phyloP scores from a whole-genome alignment of 1,139 yeast genomes.

The Hanseniaspora uvarum region DNA sequence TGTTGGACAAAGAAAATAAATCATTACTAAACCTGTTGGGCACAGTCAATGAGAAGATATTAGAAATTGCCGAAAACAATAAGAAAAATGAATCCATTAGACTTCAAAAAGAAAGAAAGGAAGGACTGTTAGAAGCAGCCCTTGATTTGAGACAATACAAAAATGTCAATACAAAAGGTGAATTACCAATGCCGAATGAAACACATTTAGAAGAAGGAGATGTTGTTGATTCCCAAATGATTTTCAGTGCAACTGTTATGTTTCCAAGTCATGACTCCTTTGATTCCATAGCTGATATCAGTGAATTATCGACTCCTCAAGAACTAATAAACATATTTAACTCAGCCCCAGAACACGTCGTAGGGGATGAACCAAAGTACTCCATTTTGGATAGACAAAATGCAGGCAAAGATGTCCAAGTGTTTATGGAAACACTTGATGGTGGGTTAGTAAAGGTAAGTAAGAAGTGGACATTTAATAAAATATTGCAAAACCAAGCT shows the following conservation, averaged over 20 bases:
- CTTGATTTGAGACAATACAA: conserved; percentile 46
- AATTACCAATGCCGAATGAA: conserved; percentile 25
- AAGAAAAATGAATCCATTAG: conserved; percentile 26
- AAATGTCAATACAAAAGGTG: conserved; percentile 41
- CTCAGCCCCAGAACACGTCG: conserved; percentile 64
- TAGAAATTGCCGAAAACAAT: conserved; percentile 25
- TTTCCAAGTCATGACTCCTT: conserved; percentile 82
- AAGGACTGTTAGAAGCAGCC: conserved; percentile 41
- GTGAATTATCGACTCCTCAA: conserved; percentile 55
- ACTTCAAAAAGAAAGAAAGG: conserved; percentile 22
- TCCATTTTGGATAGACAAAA: conserved; percentile 41
- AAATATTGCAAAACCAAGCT: conserved; percentile 49
- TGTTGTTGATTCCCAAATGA: conserved; percentile 68
- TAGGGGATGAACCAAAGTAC: conserved; percentile 46
- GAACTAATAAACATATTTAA: conserved; percentile 49
- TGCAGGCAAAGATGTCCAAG: conserved; percentile 23
- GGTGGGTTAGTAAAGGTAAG: conserved; percentile 88
- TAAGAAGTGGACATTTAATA: conserved; percentile 57
- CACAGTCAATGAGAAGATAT: conserved; percentile 37
- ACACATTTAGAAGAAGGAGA: conserved; percentile 54
- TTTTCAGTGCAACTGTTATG: conserved; percentile 57
- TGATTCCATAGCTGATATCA: conserved; percentile 64
- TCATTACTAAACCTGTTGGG: conserved; percentile 41
- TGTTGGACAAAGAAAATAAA: conserved; percentile 48
- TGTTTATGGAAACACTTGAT: conserved; percentile 66